Base-by-base conservation (phyloP, 345 rosid species). In the Boechera divaricarpa region DNA sequence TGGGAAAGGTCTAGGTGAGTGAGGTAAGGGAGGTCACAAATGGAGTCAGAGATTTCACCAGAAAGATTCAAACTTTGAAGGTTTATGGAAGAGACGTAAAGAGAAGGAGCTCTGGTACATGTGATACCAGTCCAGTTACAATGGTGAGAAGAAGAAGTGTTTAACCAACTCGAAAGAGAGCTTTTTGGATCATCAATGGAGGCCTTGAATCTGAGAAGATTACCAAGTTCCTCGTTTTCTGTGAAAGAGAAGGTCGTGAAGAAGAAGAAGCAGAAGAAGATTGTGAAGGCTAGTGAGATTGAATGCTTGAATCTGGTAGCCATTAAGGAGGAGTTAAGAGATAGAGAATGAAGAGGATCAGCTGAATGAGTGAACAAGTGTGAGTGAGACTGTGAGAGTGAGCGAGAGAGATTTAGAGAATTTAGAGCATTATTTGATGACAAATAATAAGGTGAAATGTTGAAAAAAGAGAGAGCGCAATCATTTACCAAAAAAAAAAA, bases 81-180 rank as follows among this genome's bases (percentile, higher is more conserved):
- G 78, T 83, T 84, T 38, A 94, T 55, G 49, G 94, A 85, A 53
- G 90, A 86, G 13, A 94, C 90, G 77, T 78, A 79, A 60, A 85
- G 87, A 41, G 90, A 60, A 62, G 90, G 79, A 13, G 88, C 49
- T 57, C 85, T 36, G 26, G 77, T 79, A 76, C 98, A 94, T 12
- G 88, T 82, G 65, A 94, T 77, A 26, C 97, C 98, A 51, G 96
- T 82, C 98, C 98, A 94, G 85, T 87, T 87, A 84, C 98, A 94
- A 78, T 86, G 81, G 62, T 87, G 97, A 70, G 94, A 74, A 41
- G 79, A 67, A 51, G 80, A 91, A 52, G 74, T 53, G 69, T 75
- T 82, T 44, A 90, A 86, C 98, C 97, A 94, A 63, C 69, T 73
- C 74, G 94, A 89, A 58, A 94, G 96, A 65, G 88, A 83, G 71